Percentiles rank a stretch among this genome's conserved stretches.
phyloP scores from a whole-genome alignment of 495 filamentous ascomycete species.

The Talaromyces nanjingensis region DNA sequence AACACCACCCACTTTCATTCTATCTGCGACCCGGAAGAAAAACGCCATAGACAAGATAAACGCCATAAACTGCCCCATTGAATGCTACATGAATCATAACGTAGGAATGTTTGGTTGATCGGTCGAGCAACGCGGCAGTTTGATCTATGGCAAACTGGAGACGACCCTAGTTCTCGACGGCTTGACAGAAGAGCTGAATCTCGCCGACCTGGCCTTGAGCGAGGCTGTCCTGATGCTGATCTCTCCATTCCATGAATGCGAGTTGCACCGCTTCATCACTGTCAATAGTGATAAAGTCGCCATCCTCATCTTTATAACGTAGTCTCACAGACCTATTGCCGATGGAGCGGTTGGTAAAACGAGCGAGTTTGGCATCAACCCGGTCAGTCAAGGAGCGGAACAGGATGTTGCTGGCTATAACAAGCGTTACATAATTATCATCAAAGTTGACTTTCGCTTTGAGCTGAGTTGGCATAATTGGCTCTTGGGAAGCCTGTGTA shows the following conservation, averaged over 20 bases:
- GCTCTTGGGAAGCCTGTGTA: conserved; percentile 26
- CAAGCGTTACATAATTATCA: conserved; percentile 76
- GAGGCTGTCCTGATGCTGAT: conserved; percentile 58
- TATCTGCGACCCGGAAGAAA: not conserved
- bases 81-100: conserved; percentile 2
- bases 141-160: not conserved
- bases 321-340: conserved; percentile 69
- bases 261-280: conserved; percentile 92
- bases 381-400: conserved; percentile 89
- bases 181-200: conserved; percentile 72
- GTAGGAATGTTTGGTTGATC: not conserved
- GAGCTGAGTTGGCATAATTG: conserved; percentile 57
- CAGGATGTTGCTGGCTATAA: conserved; percentile 86
- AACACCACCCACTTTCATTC: conserved; percentile 3
- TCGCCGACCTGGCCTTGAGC: conserved; percentile 65
- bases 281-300: conserved; percentile 86
- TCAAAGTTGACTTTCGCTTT: conserved; percentile 92
- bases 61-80: conserved; percentile 10
- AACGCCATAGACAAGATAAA: conserved; percentile 5
- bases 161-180: conserved; percentile 26
- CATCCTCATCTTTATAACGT: conserved; percentile 87
- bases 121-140: not conserved
- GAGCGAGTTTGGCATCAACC: conserved; percentile 90
- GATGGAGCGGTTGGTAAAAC: conserved; percentile 74
- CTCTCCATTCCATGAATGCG: conserved; percentile 88